Percentiles rank a stretch among this genome's conserved stretches.
Conservation (phyloP, 2,329 filamentous ascomycete species). For the Cryphonectria naterciae region DNA sequence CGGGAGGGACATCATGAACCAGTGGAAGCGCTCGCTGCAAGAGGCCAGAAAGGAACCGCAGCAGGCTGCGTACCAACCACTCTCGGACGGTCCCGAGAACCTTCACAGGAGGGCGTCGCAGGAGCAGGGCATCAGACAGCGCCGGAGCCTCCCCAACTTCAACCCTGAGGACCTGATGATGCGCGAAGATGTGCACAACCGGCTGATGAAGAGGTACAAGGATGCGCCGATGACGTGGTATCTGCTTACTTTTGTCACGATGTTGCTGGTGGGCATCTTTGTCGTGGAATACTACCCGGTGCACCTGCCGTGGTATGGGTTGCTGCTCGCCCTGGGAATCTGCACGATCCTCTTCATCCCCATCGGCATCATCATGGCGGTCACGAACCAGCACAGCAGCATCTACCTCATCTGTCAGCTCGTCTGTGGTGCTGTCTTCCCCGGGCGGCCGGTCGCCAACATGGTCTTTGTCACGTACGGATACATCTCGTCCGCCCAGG, state of each 20-base stretch:
- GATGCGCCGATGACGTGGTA: constrained; percentile 87
- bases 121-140: constrained; percentile 6
- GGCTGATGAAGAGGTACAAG: constrained; percentile 80
- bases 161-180: constrained; percentile 62
- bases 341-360: constrained; percentile 85
- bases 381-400: constrained; percentile 86
- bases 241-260: constrained; percentile 71
- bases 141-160: constrained; percentile 31
- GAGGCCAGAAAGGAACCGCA: constrained; percentile 61
- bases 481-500: constrained; percentile 86
- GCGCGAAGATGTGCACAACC: constrained; percentile 81
- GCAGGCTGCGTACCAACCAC: constrained; percentile 57
- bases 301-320: constrained; percentile 83
- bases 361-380: constrained; percentile 90
- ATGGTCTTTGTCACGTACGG: constrained; percentile 94
- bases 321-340: constrained; percentile 77
- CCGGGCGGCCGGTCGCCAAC: constrained; percentile 83
- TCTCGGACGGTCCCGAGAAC: constrained; percentile 31
- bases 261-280: constrained; percentile 80
- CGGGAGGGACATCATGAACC: constrained; percentile 77
- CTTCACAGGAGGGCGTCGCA: constrained; percentile 23
- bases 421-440: constrained; percentile 80
- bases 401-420: constrained; percentile 87
- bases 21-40: constrained; percentile 71
- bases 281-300: constrained; percentile 85